phyloP scores from a whole-genome alignment of 78 protist species.

The Emiliania huxleyi region DNA sequence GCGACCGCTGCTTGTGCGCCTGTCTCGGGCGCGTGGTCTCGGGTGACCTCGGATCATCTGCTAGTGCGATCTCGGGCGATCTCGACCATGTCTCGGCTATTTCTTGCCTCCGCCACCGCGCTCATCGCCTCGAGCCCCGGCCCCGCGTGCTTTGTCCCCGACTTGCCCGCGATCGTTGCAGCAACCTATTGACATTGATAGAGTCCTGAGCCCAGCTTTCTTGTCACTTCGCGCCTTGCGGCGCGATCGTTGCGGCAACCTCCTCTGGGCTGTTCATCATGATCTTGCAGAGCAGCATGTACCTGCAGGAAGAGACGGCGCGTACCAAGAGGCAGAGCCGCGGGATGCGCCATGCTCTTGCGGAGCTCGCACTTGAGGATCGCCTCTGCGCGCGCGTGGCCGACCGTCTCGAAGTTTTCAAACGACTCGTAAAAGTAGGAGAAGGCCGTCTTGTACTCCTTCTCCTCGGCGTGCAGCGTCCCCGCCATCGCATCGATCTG shows the following conservation, averaged over 20 bases:
- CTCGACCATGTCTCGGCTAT: too few relatives aligned
- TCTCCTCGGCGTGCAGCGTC: constrained; percentile 92
- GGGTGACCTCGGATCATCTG: too few relatives aligned
- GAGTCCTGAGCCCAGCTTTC: too few relatives aligned
- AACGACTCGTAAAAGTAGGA: constrained; percentile 96
- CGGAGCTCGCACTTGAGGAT: constrained; percentile 94
- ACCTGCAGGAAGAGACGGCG: too few relatives aligned
- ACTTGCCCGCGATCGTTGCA: constrained; percentile 78
- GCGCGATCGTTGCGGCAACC: constrained; percentile 73
- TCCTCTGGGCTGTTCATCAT: constrained; percentile 65
- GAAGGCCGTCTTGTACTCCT: constrained; percentile 94
- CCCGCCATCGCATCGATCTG: constrained; percentile 91
- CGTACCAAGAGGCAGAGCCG: too few relatives aligned
- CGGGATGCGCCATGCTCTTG: too few relatives aligned
- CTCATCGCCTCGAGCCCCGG: constrained; percentile 80
- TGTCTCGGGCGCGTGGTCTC: too few relatives aligned
- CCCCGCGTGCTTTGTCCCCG: constrained; percentile 75
- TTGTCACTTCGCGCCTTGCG: too few relatives aligned
- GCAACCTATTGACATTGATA: too few relatives aligned
- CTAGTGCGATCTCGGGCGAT: too few relatives aligned
- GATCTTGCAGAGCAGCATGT: neutral
- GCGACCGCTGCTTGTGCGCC: constrained; percentile 67
- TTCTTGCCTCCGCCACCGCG: constrained; percentile 79
- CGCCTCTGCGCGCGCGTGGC: neutral
- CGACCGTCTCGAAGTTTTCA: constrained; percentile 75